Evolutionary conservation across 2,329 filamentous ascomycete species (phyloP), one percentile per base, ranked within the genome.

Genomic region (Whalleya microplaca): DNA sequence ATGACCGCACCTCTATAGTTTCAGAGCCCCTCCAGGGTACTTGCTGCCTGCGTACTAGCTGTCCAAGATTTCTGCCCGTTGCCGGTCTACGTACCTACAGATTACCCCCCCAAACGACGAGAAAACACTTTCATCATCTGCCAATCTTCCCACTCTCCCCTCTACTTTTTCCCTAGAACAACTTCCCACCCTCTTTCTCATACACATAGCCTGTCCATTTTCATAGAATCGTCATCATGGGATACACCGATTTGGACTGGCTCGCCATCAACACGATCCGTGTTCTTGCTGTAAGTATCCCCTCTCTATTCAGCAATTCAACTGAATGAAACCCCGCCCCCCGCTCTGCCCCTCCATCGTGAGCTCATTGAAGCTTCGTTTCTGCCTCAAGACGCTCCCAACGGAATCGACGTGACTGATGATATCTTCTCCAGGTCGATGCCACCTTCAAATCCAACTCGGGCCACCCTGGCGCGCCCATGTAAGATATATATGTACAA

Each of bases 251-350:
- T 72, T 78, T 88, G 74, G 95, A 99, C 78, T 82, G 89, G 84
- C 86, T 92, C 80, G 90, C 92, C 74, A 92, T 99, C 82, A 98
- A 98, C 89, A 96, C 94, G 78, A 98, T 99, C 83, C 91, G 95
- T 77, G 80, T 92, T 75, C 86, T 99, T 71, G 93, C 95, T 76
- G 95, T 98, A 89, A 78, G 92, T 55, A 60, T 63, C 60, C 59
- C 64, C 62, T 55, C 20, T 41, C 37, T 43, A 45, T 50, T 55
- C 48, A 44, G 1, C 6, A 48, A 27, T 27, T n/a, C n/a, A n/a
- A 27, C 23, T 27, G 4, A 4, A 27, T 27, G 23, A 27, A 57
- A 64, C 65, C 62, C 64, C 63, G 60, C 62, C 70, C n/a, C 67
- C 69, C 71, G 63, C 70, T 68, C 66, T 69, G 68, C 70, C 65